Percentiles rank a stretch among this genome's conserved stretches.
phyloP scores from a whole-genome alignment of 345 rosid species.

The Bretschneidera sinensis region DNA sequence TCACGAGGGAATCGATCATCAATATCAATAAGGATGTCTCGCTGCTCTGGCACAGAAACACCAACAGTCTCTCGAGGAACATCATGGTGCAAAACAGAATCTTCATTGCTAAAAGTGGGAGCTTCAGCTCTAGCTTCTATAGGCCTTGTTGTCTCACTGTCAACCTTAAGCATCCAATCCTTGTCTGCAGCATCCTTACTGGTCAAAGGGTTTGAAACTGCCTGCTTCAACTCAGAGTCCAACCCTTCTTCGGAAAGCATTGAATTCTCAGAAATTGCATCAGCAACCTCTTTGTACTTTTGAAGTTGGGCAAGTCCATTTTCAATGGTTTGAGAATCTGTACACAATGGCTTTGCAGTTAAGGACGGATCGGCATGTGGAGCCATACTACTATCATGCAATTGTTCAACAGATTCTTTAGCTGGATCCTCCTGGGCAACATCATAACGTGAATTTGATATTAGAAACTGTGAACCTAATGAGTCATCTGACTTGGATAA shows the following conservation, averaged over 20 bases:
- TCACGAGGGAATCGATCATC: conserved; percentile 82
- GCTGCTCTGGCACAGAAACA: conserved; percentile 32
- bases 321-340: conserved; percentile 30
- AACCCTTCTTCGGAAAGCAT: conserved; percentile 32
- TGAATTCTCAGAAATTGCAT: conserved; percentile 36
- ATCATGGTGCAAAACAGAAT: conserved; percentile 25
- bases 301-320: conserved; percentile 36
- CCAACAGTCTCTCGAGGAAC: conserved; percentile 27
- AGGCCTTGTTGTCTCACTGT: conserved; percentile 11
- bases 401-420: conserved; percentile 40
- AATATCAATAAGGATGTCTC: conserved; percentile 73
- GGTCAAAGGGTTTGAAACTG: conserved; percentile 21
- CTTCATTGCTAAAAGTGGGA: conserved; percentile 25
- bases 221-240: conserved; percentile 31
- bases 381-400: conserved; percentile 19
- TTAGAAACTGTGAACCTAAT: conserved; percentile 58
- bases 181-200: conserved; percentile 23
- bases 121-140: conserved; percentile 27
- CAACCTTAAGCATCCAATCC: conserved; percentile 27
- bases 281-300: conserved; percentile 37
- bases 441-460: conserved; percentile 46
- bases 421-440: conserved; percentile 35
- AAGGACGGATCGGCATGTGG: conserved; percentile 22
- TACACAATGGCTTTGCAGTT: conserved; percentile 17
- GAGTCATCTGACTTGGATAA: conserved; percentile 73